Percentiles rank a stretch among this genome's conserved stretches.
These are phyloP conservation scores for Komagataella kurtzmanii DNA, from an alignment of 805 yeast genomes.

Conservation along the genomic window DNA sequence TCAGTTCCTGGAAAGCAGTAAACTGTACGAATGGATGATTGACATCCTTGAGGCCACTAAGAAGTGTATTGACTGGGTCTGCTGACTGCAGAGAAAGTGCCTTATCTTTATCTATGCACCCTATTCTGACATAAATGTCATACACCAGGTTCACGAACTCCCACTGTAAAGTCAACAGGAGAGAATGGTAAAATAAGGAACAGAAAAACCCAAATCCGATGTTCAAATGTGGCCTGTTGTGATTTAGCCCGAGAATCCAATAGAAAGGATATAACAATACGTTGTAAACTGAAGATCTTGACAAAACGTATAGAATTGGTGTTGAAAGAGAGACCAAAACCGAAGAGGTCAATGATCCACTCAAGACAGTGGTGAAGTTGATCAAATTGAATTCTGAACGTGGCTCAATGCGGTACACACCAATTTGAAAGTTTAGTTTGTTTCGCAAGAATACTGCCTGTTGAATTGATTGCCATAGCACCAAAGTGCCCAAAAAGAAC, in stretches of 20 bases:
- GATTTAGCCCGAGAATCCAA: slow-evolving; percentile 22
- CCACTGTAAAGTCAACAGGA: slow-evolving; percentile 27
- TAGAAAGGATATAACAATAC: slow-evolving; percentile 17
- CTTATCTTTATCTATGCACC: slow-evolving; percentile 56
- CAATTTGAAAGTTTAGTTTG: slow-evolving; percentile 32
- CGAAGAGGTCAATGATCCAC: slow-evolving; percentile 23
- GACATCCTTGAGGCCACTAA: slow-evolving; percentile 47
- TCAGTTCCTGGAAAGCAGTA: slow-evolving; percentile 68
- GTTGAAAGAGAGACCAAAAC: slow-evolving; percentile 14
- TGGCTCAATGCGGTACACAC: slow-evolving; percentile 27
- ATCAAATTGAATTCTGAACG: background rate
- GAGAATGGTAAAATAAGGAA: slow-evolving; percentile 19
- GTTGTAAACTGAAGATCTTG: slow-evolving; percentile 28
- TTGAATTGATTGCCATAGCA: slow-evolving; percentile 32
- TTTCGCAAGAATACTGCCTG: slow-evolving; percentile 42
- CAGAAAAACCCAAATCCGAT: slow-evolving; percentile 18
- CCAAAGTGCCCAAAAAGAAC: slow-evolving; percentile 27
- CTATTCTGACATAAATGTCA: slow-evolving; percentile 55
- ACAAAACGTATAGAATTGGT: slow-evolving; percentile 26
- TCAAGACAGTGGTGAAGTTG: slow-evolving; percentile 18
- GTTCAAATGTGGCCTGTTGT: slow-evolving; percentile 23
- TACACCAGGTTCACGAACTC: slow-evolving; percentile 45
- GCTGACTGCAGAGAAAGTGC: slow-evolving; percentile 46
- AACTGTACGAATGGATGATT: slow-evolving; percentile 33
- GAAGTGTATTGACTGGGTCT: slow-evolving; percentile 48